phyloP scores from a whole-genome alignment of 2,329 filamentous ascomycete species.

The Paraphoma sp. region DNA sequence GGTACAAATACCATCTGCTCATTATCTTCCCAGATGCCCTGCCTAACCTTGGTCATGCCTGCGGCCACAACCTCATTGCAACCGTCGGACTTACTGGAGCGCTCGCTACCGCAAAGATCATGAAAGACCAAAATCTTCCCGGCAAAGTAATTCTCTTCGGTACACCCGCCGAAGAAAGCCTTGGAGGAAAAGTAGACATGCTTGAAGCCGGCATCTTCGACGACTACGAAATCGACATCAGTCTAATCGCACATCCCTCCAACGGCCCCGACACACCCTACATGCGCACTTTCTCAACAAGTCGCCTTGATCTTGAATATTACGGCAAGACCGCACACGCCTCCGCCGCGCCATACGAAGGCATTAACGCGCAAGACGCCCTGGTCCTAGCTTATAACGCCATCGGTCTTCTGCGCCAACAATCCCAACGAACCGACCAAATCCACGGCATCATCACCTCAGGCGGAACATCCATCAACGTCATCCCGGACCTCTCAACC shows the following conservation, averaged over 20 bases:
- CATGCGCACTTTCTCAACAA: slow-evolving; percentile 54
- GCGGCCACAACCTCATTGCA: slow-evolving; percentile 55
- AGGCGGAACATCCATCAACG: too few relatives aligned
- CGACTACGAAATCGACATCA: slow-evolving; percentile 44
- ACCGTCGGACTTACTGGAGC: slow-evolving; percentile 48
- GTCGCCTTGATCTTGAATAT: slow-evolving; percentile 19
- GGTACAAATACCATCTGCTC: neutral
- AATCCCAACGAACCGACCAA: too few relatives aligned
- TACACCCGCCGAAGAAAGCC: slow-evolving; percentile 54
- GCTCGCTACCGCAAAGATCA: slow-evolving; percentile 44
- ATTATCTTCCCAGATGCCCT: slow-evolving; percentile 42
- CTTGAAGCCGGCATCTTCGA: slow-evolving; percentile 51
- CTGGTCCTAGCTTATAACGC: neutral
- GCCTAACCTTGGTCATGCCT: slow-evolving; percentile 52
- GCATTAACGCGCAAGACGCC: slow-evolving; percentile 29
- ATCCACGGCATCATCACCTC: too few relatives aligned
- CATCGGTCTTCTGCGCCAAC: too few relatives aligned
- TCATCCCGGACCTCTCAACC: too few relatives aligned
- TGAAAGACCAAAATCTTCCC: slow-evolving; percentile 32
- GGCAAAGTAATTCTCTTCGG: slow-evolving; percentile 52
- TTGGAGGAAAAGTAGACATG: slow-evolving; percentile 56
- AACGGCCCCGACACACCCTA: slow-evolving; percentile 53
- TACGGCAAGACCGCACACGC: slow-evolving; percentile 27
- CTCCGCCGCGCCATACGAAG: slow-evolving; percentile 42
- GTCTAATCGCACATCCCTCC: slow-evolving; percentile 42